Evolutionary conservation across 1,139 yeast genomes (phyloP).

Genomic region (Lodderomyces theae): DNA sequence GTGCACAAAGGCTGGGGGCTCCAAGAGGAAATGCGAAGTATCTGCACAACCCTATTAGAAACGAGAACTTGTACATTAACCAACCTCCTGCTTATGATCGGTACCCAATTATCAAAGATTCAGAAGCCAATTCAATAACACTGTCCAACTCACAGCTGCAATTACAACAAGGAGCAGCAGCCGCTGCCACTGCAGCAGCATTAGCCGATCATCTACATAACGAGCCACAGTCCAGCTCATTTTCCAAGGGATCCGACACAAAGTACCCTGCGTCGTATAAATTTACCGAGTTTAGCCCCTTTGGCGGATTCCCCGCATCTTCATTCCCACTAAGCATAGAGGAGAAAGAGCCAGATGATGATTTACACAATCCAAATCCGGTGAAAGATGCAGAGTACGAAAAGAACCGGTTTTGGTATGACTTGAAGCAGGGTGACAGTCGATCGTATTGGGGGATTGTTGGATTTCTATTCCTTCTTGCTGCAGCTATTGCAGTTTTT

Average conservation of each 20-base stretch:
- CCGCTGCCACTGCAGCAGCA: neutral
- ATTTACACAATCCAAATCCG: constrained; percentile 91
- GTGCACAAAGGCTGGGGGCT: neutral
- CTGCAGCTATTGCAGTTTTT: constrained; percentile 62
- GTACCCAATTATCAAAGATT: constrained; percentile 8
- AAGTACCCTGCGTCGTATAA: neutral
- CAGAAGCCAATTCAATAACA: neutral
- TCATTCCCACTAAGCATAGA: constrained; percentile 84
- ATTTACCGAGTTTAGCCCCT: constrained; percentile 60
- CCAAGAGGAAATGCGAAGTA: constrained; percentile 1
- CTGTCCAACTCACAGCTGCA: neutral
- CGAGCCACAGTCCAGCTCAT: neutral
- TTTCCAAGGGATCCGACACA: neutral
- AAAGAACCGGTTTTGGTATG: constrained; percentile 57
- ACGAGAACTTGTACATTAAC: constrained; percentile 7
- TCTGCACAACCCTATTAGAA: constrained; percentile 3
- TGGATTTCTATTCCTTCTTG: constrained; percentile 56
- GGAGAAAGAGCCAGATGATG: constrained; percentile 90
- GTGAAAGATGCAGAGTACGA: constrained; percentile 81
- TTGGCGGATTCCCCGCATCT: constrained; percentile 93
- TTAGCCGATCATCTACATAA: neutral
- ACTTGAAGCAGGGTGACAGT: constrained; percentile 59
- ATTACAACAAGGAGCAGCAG: neutral
- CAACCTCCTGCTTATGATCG: constrained; percentile 10
- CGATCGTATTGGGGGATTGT: constrained; percentile 57